Evolutionary conservation across 257 asterid species (phyloP).

Genomic region (Ilex asprella): DNA sequence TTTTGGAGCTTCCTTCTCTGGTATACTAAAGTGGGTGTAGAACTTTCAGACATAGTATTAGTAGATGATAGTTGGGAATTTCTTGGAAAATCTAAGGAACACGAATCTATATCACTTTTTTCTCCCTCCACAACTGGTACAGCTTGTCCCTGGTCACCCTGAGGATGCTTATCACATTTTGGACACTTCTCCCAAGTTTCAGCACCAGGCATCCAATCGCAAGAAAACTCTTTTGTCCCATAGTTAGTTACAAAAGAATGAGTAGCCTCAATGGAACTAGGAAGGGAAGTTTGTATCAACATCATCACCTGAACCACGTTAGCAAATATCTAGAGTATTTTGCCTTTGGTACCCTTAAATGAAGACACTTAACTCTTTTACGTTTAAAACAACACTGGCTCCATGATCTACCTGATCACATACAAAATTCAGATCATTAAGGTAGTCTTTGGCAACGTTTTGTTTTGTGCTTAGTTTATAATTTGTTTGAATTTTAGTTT

Average conservation of each 20-base stretch:
- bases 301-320: slow-evolving; percentile 1
- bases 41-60: slow-evolving; percentile 19
- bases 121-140: slow-evolving; percentile 4
- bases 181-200: slow-evolving; percentile 16
- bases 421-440: too few relatives aligned
- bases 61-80: slow-evolving; percentile 16
- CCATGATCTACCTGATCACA: too few relatives aligned
- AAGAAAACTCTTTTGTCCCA: slow-evolving; percentile 13
- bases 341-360: not conserved
- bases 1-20: slow-evolving; percentile 20
- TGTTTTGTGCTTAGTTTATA: too few relatives aligned
- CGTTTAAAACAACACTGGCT: too few relatives aligned
- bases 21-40: slow-evolving; percentile 25
- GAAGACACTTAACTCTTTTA: too few relatives aligned
- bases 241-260: slow-evolving; percentile 8
- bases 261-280: slow-evolving; percentile 20
- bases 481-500: too few relatives aligned
- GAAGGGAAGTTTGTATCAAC: slow-evolving; percentile 15
- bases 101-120: slow-evolving; percentile 14
- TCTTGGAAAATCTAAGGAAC: slow-evolving; percentile 13
- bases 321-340: too few relatives aligned
- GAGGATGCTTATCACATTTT: slow-evolving; percentile 12
- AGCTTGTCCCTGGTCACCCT: slow-evolving; percentile 9
- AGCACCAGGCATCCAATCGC: slow-evolving; percentile 15
- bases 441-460: too few relatives aligned